Conservation (phyloP, 1,284 basidiomycete genomes). For the Ganoderma sp. region DNA sequence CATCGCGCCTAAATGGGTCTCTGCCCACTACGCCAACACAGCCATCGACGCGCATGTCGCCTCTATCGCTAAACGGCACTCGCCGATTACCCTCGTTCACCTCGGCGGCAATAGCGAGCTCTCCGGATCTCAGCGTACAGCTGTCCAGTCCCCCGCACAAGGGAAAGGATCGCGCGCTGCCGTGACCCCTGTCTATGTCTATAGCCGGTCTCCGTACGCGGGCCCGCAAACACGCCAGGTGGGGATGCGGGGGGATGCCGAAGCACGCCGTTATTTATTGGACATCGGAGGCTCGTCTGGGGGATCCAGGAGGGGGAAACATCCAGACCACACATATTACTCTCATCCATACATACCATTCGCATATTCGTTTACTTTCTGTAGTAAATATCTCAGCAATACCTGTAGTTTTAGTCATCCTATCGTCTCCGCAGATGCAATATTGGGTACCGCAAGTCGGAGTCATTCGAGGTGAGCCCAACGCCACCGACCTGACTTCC, state of each 20-base stretch:
- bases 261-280: slow-evolving; percentile 3
- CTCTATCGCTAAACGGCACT: slow-evolving; percentile 44
- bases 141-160: slow-evolving; percentile 48
- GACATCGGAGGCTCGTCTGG: background rate
- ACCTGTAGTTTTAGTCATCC: slow-evolving; percentile 6
- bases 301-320: background rate
- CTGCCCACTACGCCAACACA: slow-evolving; percentile 58
- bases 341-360: too few species aligned
- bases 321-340: background rate
- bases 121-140: slow-evolving; percentile 51
- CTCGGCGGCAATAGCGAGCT: slow-evolving; percentile 53
- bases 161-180: slow-evolving; percentile 38
- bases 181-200: slow-evolving; percentile 9
- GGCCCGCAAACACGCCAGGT: background rate
- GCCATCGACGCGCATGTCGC: slow-evolving; percentile 40
- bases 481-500: background rate
- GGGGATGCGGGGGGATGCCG: background rate
- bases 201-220: background rate
- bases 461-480: background rate
- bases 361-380: slow-evolving; percentile 3
- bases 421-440: background rate
- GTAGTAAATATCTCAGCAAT: slow-evolving; percentile 9
- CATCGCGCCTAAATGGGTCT: slow-evolving; percentile 48
- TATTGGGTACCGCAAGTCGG: too few species aligned
- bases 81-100: slow-evolving; percentile 57